These are phyloP conservation scores for Dothidotthia symphoricarpi DNA, from an alignment of 2,329 filamentous ascomycete species.

Conservation along the genomic window DNA sequence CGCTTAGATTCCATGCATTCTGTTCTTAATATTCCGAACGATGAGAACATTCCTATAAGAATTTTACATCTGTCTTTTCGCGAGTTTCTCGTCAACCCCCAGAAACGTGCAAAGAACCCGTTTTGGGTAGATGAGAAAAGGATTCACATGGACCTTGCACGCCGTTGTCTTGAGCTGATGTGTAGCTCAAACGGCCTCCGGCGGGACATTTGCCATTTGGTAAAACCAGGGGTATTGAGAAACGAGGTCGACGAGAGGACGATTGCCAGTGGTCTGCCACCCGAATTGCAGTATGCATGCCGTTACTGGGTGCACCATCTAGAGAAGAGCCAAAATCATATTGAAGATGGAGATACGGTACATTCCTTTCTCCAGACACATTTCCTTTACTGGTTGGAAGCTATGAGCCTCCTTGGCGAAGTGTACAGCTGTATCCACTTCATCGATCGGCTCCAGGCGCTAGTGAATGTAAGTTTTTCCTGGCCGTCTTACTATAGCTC, in stretches of 20 bases:
- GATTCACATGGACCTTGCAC: slow-evolving; percentile 33
- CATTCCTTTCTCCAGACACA: slow-evolving; percentile 41
- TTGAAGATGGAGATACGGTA: slow-evolving; percentile 27
- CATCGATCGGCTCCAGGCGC: slow-evolving; percentile 5
- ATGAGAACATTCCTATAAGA: slow-evolving; percentile 30
- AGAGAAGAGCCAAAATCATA: slow-evolving; percentile 10
- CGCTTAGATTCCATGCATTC: slow-evolving; percentile 30
- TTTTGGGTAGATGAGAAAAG: slow-evolving; percentile 41
- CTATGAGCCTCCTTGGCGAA: slow-evolving; percentile 38
- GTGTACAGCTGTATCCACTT: slow-evolving; percentile 20
- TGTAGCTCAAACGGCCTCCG: slow-evolving; percentile 26
- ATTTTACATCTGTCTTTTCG: slow-evolving; percentile 31
- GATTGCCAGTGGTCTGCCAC: slow-evolving; percentile 7
- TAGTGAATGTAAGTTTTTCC: no score
- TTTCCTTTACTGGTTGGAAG: slow-evolving; percentile 49
- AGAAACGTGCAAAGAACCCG: slow-evolving; percentile 19
- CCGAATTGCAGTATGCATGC: slow-evolving; percentile 37
- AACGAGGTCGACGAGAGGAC: slow-evolving; percentile 5
- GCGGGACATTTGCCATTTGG: slow-evolving; percentile 37
- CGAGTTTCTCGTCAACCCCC: slow-evolving; percentile 25
- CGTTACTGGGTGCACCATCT: slow-evolving; percentile 38
- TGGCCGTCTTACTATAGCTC: no score
- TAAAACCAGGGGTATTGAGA: slow-evolving; percentile 3
- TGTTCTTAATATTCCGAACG: slow-evolving; percentile 24
- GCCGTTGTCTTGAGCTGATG: slow-evolving; percentile 42